phyloP scores from a whole-genome alignment of 2,329 filamentous ascomycete species.

The Cercospora janseana region DNA sequence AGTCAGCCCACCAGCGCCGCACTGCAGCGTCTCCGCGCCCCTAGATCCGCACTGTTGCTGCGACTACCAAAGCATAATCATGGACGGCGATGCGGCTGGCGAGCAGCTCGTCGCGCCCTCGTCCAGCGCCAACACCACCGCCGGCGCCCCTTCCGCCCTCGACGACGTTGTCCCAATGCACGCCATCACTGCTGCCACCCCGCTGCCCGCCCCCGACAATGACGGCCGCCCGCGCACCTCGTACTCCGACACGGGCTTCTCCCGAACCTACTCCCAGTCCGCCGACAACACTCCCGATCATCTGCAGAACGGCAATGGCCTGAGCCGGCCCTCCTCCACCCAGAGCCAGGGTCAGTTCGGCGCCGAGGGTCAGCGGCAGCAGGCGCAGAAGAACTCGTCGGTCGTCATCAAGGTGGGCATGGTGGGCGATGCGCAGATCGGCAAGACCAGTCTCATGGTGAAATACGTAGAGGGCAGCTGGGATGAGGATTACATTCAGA shows the following conservation, averaged over 20 bases:
- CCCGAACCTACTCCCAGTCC: slow-evolving; percentile 46
- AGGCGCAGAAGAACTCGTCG: slow-evolving; percentile 53
- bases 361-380: slow-evolving; percentile 38
- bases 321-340: slow-evolving; percentile 36
- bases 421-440: slow-evolving; percentile 98
- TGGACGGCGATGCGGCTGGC: slow-evolving; percentile 28
- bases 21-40: slow-evolving; percentile 1
- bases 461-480: slow-evolving; percentile 99
- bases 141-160: slow-evolving; percentile 34
- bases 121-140: too few species aligned
- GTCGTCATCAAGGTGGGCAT: slow-evolving; percentile 99
- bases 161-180: slow-evolving; percentile 52
- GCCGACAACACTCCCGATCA: slow-evolving; percentile 42
- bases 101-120: too few species aligned
- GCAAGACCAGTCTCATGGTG: slow-evolving; percentile 98
- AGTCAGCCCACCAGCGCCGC: slow-evolving; percentile 3
- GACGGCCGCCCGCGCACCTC: slow-evolving; percentile 50
- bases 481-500: slow-evolving; percentile 99
- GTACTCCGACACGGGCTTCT: slow-evolving; percentile 53
- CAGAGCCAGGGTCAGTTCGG: slow-evolving; percentile 35
- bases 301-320: slow-evolving; percentile 35
- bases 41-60: slow-evolving; percentile 2
- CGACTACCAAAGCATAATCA: slow-evolving; percentile 11
- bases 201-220: slow-evolving; percentile 42
- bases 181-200: slow-evolving; percentile 47